Percentiles rank a stretch among this genome's conserved stretches.
Evolutionary conservation across 768 basidiomycete genomes (phyloP).

Genomic region (Lepiota brunneoincarnata): DNA sequence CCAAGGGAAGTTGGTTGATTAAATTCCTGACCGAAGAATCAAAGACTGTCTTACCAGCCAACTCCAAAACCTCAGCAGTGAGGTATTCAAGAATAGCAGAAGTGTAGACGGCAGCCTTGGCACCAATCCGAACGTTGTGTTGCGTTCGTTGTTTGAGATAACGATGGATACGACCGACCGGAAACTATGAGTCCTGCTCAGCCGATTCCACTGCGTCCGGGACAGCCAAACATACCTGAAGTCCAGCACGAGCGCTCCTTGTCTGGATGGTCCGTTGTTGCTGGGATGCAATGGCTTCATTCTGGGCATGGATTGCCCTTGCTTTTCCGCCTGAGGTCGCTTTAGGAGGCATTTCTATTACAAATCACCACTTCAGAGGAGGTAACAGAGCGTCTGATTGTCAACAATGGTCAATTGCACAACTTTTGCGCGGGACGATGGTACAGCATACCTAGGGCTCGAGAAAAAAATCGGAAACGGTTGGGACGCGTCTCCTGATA

Average conservation of each 20-base stretch:
- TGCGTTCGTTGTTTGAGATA: slow-evolving; percentile 91
- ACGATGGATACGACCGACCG: slow-evolving; percentile 96
- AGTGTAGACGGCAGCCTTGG: slow-evolving; percentile 98
- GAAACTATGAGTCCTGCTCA: slow-evolving; percentile 55
- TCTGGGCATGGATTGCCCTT: slow-evolving; percentile 5
- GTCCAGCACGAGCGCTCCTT: slow-evolving; percentile 80
- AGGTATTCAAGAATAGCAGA: slow-evolving; percentile 94
- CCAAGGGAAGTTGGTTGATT: not conserved
- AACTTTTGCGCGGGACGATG: not conserved
- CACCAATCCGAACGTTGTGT: slow-evolving; percentile 93
- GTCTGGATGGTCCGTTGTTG: slow-evolving; percentile 52
- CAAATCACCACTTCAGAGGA: not conserved
- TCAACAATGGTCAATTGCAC: not conserved
- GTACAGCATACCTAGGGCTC: slow-evolving; percentile 1
- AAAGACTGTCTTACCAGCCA: slow-evolving; percentile 67
- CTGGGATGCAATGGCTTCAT: slow-evolving; percentile 39
- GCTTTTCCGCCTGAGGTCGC: slow-evolving; percentile 12
- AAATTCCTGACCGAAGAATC: not conserved
- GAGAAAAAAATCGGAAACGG: slow-evolving; percentile 3
- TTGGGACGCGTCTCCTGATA: not conserved
- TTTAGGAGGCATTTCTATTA: slow-evolving; percentile 13
- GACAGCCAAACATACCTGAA: slow-evolving; percentile 56
- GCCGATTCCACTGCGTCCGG: not conserved
- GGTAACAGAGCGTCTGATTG: slow-evolving; percentile 3
- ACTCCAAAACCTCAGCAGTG: slow-evolving; percentile 93